Base-by-base conservation (phyloP, 208 protist species). In the Wallacemonas rigidus region DNA sequence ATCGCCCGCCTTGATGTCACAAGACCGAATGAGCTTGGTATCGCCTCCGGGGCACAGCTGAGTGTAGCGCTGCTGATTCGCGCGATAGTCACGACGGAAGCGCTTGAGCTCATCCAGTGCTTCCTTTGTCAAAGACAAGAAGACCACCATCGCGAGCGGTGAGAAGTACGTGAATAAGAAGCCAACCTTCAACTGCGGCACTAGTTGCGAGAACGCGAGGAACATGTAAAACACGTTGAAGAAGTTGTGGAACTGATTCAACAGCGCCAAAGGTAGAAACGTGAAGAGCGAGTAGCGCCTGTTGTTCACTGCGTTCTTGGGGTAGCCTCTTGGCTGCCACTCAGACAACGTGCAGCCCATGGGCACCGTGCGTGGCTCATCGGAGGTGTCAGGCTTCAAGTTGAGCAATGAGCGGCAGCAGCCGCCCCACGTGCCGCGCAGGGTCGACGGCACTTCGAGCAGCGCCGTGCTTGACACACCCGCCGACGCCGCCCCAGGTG, bases 141-240 rank as follows among this genome's bases (percentile, higher is more conserved):
- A 65, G 17, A 98, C 81, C 26, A 98, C 96, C 75, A 99, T 83
- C 9, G 85, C 82, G 1, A 99, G 81, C 43, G 98, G 98, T 8
- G 96, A 92, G 53, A 98, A 88, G 76, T 98, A 99, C 3, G 97
- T 99, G 75, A 98, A 97, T 61, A 98, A 56, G 75, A 98, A 98
- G 12, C 97, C 96, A 17, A 95, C 89, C 64, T 94, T 83, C 7
- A 95, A 80, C 71, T 67, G 76, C 9, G 89, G 85, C 38, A 95
- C 77, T 36, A 95, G 73, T 78, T 97, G 92, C 62, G 92, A 93
- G 38, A 92, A 74, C n/a, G 90, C 77, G 2, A 97, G 82, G n/a
- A 94, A 78, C 2, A 97, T 76, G 69, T 93, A 97, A 75, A 95
- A 97, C 17, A 93, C 56, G 61, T 94, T 97, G 79, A 95, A 95